These are phyloP conservation scores for Parasarocladium wereldwijsianum DNA, from an alignment of 2,329 filamentous ascomycete species.

Conservation along the genomic window DNA sequence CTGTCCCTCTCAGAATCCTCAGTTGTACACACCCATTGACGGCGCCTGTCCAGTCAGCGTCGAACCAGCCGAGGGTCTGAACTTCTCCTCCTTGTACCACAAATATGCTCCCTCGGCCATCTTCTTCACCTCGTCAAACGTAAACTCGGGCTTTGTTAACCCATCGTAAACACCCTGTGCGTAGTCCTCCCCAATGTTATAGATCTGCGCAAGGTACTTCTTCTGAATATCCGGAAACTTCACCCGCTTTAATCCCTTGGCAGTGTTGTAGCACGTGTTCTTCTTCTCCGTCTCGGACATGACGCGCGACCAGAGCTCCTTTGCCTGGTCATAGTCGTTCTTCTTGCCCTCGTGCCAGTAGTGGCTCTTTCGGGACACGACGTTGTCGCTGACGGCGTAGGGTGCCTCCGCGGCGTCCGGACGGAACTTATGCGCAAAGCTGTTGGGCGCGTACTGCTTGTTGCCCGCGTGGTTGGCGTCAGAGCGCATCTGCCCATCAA, in stretches of 20 bases:
- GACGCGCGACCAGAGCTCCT: constrained; percentile 30
- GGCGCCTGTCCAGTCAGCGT: constrained; percentile 23
- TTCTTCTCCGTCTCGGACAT: constrained; percentile 28
- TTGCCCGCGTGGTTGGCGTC: constrained; percentile 31
- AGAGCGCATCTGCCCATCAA: constrained; percentile 31
- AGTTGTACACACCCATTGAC: constrained; percentile 16
- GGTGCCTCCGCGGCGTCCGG: constrained; percentile 34
- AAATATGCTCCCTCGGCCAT: constrained; percentile 26
- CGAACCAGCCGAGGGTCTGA: constrained; percentile 22
- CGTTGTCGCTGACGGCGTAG: constrained; percentile 31
- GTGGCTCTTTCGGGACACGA: constrained; percentile 35
- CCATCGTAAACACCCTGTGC: constrained; percentile 29
- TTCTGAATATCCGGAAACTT: constrained; percentile 26
- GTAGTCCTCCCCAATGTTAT: constrained; percentile 31
- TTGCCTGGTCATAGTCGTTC: constrained; percentile 35
- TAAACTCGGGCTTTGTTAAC: constrained; percentile 26
- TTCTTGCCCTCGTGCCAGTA: constrained; percentile 38
- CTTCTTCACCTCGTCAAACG: constrained; percentile 28
- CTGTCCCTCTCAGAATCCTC: too few species aligned
- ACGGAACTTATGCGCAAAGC: constrained; percentile 34
- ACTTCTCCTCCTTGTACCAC: constrained; percentile 29
- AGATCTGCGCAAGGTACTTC: constrained; percentile 36
- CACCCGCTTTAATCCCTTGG: constrained; percentile 26
- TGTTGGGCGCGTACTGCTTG: constrained; percentile 36
- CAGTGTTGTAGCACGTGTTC: constrained; percentile 34